phyloP scores from a whole-genome alignment of 2,329 filamentous ascomycete genomes.

The Alternaria hordeiaustralica region DNA sequence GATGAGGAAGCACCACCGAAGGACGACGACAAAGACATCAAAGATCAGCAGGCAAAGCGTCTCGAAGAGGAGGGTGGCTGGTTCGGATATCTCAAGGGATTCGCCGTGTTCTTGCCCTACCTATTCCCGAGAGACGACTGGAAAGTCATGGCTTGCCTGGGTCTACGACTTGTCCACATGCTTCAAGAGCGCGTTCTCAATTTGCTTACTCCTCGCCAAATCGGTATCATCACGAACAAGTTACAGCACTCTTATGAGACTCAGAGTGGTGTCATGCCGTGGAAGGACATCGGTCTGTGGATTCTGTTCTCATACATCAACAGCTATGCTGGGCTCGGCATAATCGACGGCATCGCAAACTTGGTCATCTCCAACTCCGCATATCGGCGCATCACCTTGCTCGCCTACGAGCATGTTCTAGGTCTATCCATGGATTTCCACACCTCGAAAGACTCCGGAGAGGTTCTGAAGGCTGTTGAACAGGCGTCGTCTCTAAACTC shows the following conservation, averaged over 20 bases:
- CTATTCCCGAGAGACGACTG: slow-evolving; percentile 75
- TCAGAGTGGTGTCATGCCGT: slow-evolving; percentile 55
- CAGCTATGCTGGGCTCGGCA: slow-evolving; percentile 59
- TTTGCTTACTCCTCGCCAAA: slow-evolving; percentile 78
- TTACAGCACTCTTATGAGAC: slow-evolving; percentile 54
- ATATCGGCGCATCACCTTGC: slow-evolving; percentile 63
- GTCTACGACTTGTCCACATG: slow-evolving; percentile 71
- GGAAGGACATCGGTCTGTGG: slow-evolving; percentile 61
- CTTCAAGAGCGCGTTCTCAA: slow-evolving; percentile 75
- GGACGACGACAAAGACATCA: slow-evolving; percentile 62
- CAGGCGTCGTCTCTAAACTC: slow-evolving; percentile 67
- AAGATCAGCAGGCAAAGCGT: slow-evolving; percentile 61
- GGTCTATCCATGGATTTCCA: slow-evolving; percentile 75
- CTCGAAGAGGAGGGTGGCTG: slow-evolving; percentile 78
- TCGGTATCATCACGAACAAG: slow-evolving; percentile 78
- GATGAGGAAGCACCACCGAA: slow-evolving; percentile 58
- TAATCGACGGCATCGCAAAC: slow-evolving; percentile 60
- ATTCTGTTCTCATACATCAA: slow-evolving; percentile 55
- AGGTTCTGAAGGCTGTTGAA: slow-evolving; percentile 69
- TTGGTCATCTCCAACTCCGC: slow-evolving; percentile 64
- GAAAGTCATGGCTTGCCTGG: slow-evolving; percentile 70
- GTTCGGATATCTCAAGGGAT: slow-evolving; percentile 77
- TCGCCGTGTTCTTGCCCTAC: slow-evolving; percentile 76
- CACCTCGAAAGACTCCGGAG: slow-evolving; percentile 67
- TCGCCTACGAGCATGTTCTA: slow-evolving; percentile 72